Conservation (phyloP, 1,284 basidiomycete genomes). For the Schizopora paradoxa region DNA sequence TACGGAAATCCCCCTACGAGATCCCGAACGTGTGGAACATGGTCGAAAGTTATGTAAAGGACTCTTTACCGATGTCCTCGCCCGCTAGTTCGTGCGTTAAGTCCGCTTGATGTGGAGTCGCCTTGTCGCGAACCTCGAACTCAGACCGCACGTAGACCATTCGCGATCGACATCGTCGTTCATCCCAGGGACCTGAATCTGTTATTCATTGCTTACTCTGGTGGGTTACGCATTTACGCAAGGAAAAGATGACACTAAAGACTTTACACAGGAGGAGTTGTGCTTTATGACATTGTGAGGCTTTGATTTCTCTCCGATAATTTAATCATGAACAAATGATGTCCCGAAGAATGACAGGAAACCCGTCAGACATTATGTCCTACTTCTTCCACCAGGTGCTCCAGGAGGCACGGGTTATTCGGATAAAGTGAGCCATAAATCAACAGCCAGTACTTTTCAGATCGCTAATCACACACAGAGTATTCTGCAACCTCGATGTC, state of each 20-base stretch:
- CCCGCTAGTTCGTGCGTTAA: conserved; percentile 39
- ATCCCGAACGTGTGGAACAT: conserved; percentile 73
- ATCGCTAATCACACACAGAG: conserved; percentile 36
- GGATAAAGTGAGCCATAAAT: conserved; percentile 34
- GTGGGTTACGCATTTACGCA: too few species aligned
- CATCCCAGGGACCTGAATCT: conserved; percentile 82
- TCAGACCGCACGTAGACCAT: conserved; percentile 1
- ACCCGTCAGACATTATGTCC: conserved; percentile 60
- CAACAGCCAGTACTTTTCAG: not conserved
- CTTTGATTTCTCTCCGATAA: conserved; percentile 2
- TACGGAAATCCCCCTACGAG: conserved; percentile 56
- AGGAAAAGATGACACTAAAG: conserved; percentile 1
- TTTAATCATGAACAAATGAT: not conserved
- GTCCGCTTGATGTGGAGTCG: conserved; percentile 21
- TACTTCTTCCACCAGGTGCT: conserved; percentile 69
- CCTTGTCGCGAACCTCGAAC: not conserved
- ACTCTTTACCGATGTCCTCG: conserved; percentile 42
- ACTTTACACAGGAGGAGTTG: conserved; percentile 54
- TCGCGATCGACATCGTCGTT: conserved; percentile 50
- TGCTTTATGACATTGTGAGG: conserved; percentile 67
- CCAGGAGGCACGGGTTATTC: conserved; percentile 71
- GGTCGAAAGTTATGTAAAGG: conserved; percentile 64
- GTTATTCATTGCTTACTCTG: conserved; percentile 79
- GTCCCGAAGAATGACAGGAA: conserved; percentile 47
- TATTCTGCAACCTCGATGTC: conserved; percentile 65